A percentile compares a stretch with the other conserved stretches of the same genome.
Conservation (phyloP, 352 stramenopile genomes). For the Phytopythium boreale region DNA sequence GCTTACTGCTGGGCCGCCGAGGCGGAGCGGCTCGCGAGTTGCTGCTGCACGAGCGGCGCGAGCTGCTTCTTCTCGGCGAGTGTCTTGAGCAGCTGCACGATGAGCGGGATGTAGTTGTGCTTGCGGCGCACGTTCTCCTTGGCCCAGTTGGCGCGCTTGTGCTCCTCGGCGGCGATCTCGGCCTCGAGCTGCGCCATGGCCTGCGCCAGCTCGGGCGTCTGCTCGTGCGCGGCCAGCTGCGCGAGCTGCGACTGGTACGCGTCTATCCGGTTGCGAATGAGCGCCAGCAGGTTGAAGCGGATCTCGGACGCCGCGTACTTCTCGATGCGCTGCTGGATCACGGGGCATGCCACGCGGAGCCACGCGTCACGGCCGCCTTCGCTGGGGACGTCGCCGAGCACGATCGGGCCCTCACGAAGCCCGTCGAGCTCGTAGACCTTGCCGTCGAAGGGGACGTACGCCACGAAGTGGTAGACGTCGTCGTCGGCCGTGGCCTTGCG, state of each 20-base stretch:
- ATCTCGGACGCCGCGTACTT: conserved; percentile 90
- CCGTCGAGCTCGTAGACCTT: conserved; percentile 96
- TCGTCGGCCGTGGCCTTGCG: conserved; percentile 79
- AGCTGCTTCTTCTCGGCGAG: conserved; percentile 90
- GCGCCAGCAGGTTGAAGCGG: conserved; percentile 96
- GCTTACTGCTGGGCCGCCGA: conserved; percentile 20
- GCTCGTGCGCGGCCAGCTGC: conserved; percentile 28
- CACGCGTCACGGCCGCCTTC: conserved; percentile 52
- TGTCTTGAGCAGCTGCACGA: conserved; percentile 91
- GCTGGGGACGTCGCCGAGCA: conserved; percentile 61
- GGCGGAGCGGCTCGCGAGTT: conserved; percentile 30
- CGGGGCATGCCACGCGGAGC: conserved; percentile 86
- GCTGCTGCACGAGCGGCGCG: conserved; percentile 70
- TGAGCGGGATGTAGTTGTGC: conserved; percentile 97
- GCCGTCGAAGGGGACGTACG: conserved; percentile 89
- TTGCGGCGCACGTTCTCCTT: conserved; percentile 92
- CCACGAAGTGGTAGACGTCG: conserved; percentile 98
- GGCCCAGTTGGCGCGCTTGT: conserved; percentile 80
- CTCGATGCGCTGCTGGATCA: conserved; percentile 93
- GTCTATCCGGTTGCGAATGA: conserved; percentile 84
- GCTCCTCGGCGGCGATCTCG: conserved; percentile 44
- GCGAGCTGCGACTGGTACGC: conserved; percentile 43
- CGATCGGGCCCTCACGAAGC: conserved; percentile 87
- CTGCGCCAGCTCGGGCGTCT: conserved; percentile 31
- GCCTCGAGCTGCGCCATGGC: conserved; percentile 43